Evolutionary conservation across 352 stramenopile genomes (phyloP), one percentile per base, ranked within the genome.

Genomic region (Pythium plurisporium): DNA sequence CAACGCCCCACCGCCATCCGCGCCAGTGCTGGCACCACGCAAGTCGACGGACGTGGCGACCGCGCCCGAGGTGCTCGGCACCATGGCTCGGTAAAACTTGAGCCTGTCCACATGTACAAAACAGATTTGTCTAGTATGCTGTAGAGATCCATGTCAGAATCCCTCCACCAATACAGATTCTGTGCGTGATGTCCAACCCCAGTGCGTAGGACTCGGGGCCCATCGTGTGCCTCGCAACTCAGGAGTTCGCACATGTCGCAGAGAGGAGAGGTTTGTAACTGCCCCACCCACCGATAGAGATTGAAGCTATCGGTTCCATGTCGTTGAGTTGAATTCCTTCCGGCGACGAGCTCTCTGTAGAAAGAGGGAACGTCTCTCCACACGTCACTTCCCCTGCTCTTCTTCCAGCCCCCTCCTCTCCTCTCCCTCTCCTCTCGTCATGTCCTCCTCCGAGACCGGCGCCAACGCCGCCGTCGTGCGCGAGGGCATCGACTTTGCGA

Each of bases 401-500:
- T 42, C 36, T 42, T 26, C 19, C 19, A 27, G n/a, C n/a, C 26
- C 37, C 4, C 37, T 44, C 37, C 15, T n/a, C n/a, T 19, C 9
- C n/a, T 7, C 45, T 41, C 45, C 41, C 26, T 38, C 25, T 38
- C 25, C 22, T 19, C 9, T 29, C 41, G 41, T 38, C 43, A 49
- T 49, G 23, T 54, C 46, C 17, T 43, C 30, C 30, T 42, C 51
- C 26, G 29, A 20, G 26, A 30, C 36, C n/a, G 45, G 30, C 22
- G 55, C 33, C 43, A 59, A 38, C 9, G 34, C 44, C 49, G 50
- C 49, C 11, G 41, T 53, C 22, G 31, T 36, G 2, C 30, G 30
- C 12, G 43, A 60, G 25, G 37, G 34, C 20, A 69, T 64, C 50
- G 70, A 79, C 59, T 80, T 82, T 43, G 59, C 67, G 40, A 71